Base-by-base conservation (phyloP, 805 yeast species). In the Scheffersomyces stipitis region DNA sequence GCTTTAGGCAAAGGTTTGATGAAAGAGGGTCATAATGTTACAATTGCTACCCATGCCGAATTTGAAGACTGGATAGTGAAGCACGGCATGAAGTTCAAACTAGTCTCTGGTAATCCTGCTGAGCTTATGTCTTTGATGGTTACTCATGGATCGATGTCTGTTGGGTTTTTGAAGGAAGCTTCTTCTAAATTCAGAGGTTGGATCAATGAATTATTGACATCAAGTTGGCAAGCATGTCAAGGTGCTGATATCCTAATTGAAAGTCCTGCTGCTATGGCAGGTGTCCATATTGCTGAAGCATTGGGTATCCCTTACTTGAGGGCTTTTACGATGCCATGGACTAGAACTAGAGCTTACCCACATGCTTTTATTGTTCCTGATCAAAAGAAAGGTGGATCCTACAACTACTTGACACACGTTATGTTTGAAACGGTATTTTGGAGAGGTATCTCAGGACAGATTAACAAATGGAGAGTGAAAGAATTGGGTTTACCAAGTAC, bases 301-400 rank as follows among this genome's bases (percentile, higher is more conserved):
- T 62, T 91, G 40, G 78, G 80, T 15, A 84, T 91, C 38, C 96
- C 98, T 0, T 91, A 91, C 56, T 85, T 86, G 67, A 72, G 97
- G 51, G 97, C 97, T 0, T 91, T 91, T 56, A 91, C 98, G 0
- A 91, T 91, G 98, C 98, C 98, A 0, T 91, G 98, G 98, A 87
- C 97, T 0, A 66, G 96, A 42, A 90, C 98, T 1, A 73, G 95
- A 48, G 95, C 96, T 0, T 91, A 91, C 56, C 97, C 97, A 1
- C 97, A 91, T 68, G 97, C 98, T 0, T 89, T 91, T 46, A 80
- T 90, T 56, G 96, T 87, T 5, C 96, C 98, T 0, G 96, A 89
- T 42, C 95, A 86, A 60, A 87, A 84, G 54, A 76, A 84, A 57
- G 96, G 96, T 8, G 96, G 97, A 3, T 83, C 90, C 7, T 91